Evolutionary conservation across 2,329 filamentous ascomycete genomes (phyloP).

Genomic region (Sarocladiaceae sp.): DNA sequence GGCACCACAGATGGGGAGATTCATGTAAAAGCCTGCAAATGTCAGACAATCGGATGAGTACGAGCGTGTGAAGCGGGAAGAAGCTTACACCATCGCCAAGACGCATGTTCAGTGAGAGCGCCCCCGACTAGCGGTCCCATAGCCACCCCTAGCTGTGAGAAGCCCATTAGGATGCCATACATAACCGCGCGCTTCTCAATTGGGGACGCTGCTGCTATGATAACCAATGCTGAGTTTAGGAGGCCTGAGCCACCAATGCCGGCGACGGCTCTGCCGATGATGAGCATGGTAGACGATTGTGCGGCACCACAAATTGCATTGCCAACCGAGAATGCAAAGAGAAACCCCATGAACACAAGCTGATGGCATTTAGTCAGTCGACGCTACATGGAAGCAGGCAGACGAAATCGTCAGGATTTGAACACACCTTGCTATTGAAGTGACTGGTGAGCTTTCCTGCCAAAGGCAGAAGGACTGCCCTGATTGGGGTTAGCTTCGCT

Average conservation of each 20-base stretch:
- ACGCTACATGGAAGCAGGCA: neutral
- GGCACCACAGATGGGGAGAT: neutral
- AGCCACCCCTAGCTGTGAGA: constrained; percentile 34
- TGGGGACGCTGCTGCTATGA: constrained; percentile 15
- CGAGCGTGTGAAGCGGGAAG: neutral
- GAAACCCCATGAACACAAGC: constrained; percentile 15
- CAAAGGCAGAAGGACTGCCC: constrained; percentile 1
- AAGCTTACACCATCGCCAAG: constrained; percentile 39
- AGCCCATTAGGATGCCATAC: constrained; percentile 1
- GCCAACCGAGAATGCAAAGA: constrained; percentile 17
- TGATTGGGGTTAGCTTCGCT: neutral
- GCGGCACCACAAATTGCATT: constrained; percentile 18
- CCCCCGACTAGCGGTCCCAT: constrained; percentile 40
- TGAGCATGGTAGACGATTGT: constrained; percentile 16
- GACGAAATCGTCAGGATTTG: too few species aligned
- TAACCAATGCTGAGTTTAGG: constrained; percentile 15
- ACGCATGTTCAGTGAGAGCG: constrained; percentile 29
- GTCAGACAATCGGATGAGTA: neutral
- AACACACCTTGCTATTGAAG: neutral
- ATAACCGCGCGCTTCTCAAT: constrained; percentile 15
- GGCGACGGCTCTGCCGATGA: constrained; percentile 17
- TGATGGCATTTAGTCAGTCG: neutral
- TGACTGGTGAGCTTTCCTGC: constrained; percentile 1
- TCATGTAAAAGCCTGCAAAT: constrained; percentile 1
- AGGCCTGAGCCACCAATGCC: constrained; percentile 17